phyloP scores from a whole-genome alignment of 805 yeast genomes.

The Saccharomycopsis babjevae region DNA sequence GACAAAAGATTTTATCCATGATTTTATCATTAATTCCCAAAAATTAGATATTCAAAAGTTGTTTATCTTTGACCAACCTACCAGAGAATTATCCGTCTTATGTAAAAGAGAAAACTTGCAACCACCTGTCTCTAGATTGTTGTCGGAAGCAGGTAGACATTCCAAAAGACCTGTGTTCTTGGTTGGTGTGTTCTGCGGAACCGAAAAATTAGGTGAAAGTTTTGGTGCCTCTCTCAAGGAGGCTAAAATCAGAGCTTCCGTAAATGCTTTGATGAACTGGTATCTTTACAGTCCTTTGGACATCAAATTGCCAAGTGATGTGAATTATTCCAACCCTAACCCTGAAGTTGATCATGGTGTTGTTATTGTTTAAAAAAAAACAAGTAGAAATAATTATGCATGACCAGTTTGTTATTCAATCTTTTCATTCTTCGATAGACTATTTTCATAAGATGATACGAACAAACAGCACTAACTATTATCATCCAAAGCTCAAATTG shows the following conservation, averaged over 20 bases:
- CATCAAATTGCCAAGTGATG: constrained; percentile 53
- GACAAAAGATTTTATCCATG: constrained; percentile 58
- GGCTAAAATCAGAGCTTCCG: constrained; percentile 87
- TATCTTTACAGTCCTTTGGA: constrained; percentile 80
- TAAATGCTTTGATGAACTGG: constrained; percentile 83
- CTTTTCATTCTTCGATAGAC: not conserved
- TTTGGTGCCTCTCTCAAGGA: constrained; percentile 84
- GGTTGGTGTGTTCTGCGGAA: constrained; percentile 85
- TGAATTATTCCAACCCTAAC: constrained; percentile 27
- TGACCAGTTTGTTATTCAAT: not conserved
- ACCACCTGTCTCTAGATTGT: constrained; percentile 67
- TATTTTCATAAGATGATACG: not conserved
- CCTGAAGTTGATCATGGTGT: constrained; percentile 35
- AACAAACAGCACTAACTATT: not conserved
- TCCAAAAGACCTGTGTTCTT: constrained; percentile 78
- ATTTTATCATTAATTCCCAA: constrained; percentile 66
- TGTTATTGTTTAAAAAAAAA: constrained; percentile 30
- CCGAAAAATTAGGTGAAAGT: constrained; percentile 81
- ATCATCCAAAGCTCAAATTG: not conserved
- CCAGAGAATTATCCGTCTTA: constrained; percentile 68
- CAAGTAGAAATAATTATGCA: not conserved
- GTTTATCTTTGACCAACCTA: constrained; percentile 78
- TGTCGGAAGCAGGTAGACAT: constrained; percentile 89
- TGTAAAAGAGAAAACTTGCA: constrained; percentile 67
- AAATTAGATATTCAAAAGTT: constrained; percentile 62